These are phyloP conservation scores for Gyrodon lividus DNA, from an alignment of 768 basidiomycete species.

Conservation along the genomic window DNA sequence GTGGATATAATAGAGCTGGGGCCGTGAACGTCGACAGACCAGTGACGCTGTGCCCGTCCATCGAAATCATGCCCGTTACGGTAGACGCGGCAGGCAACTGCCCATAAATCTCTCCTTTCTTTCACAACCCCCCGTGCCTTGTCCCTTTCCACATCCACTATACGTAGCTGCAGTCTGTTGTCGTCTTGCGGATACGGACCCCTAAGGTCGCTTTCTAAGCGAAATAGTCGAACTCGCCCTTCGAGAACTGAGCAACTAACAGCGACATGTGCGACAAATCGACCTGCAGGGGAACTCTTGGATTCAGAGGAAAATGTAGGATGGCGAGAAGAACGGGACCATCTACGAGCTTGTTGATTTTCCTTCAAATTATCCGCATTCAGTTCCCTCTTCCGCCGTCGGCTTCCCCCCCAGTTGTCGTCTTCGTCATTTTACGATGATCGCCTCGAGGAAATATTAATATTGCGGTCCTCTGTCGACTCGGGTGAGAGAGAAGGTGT, in stretches of 20 bases:
- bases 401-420: slow-evolving; percentile 14
- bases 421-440: slow-evolving; percentile 11
- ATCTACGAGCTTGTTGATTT: slow-evolving; percentile 3
- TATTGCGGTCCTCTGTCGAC: slow-evolving; percentile 8
- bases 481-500: slow-evolving; percentile 15
- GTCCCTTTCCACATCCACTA: slow-evolving; percentile 22
- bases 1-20: no score
- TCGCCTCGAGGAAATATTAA: slow-evolving; percentile 3
- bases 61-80: no score
- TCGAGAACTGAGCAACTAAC: neutral
- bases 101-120: slow-evolving; percentile 17
- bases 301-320: slow-evolving; percentile 1
- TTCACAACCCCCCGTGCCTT: slow-evolving; percentile 11
- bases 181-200: neutral
- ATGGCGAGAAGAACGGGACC: slow-evolving; percentile 12
- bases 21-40: no score
- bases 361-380: slow-evolving; percentile 12
- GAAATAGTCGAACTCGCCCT: slow-evolving; percentile 7
- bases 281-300: neutral
- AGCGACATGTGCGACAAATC: neutral
- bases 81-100: neutral
- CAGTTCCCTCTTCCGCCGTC: slow-evolving; percentile 20
- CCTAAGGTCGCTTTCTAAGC: slow-evolving; percentile 4
- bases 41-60: no score
- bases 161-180: slow-evolving; percentile 13